Evolutionary conservation across 768 basidiomycete species (phyloP), one percentile per base, ranked within the genome.

Genomic region (Serendipita sp.): DNA sequence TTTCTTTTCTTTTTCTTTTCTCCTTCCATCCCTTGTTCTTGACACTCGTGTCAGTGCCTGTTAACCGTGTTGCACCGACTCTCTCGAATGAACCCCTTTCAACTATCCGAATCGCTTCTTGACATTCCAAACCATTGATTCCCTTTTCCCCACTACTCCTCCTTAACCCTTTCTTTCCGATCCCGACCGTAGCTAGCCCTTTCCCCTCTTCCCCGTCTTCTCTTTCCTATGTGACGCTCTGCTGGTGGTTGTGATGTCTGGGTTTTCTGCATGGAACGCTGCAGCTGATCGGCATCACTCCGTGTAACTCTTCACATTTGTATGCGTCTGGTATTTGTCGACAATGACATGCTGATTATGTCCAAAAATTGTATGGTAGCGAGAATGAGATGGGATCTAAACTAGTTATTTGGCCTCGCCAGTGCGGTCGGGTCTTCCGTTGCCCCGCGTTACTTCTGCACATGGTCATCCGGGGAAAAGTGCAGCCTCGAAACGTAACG

Each of bases 181-280:
- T 24, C 16, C 48, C 18, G 18, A 24, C 24, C 24, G 24, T 24
- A 24, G 24, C 32, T n/a, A 53, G 10, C 48, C 48, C 18, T 24
- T 10, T 32, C 5, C 18, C 48, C 32, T 1, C 48, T 32, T 32
- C 32, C 16, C 18, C 18, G 7, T 16, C 48, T 32, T 32, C 16
- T 53, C 48, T n/a, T 60, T 24, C 32, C 35, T 30, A n/a, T 60
- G 35, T 60, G 56, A 60, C 35, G 56, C 35, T 60, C 56, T n/a
- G 16, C n/a, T 60, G 56, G 56, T 60, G 7, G 10, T 35, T 10
- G 35, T 60, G 35, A 37, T 60, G 5, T 35, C 56, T 37, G 7
- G 32, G 16, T 37, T 35, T 4, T 4, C 56, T 60, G 56, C 56
- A 24, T 60, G 56, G 56, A 24, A 60, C 56, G 56, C 34, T 60